Evolutionary conservation across 2,329 filamentous ascomycete species (phyloP), one percentile per base, ranked within the genome.

Genomic region (Capronia epimyces): DNA sequence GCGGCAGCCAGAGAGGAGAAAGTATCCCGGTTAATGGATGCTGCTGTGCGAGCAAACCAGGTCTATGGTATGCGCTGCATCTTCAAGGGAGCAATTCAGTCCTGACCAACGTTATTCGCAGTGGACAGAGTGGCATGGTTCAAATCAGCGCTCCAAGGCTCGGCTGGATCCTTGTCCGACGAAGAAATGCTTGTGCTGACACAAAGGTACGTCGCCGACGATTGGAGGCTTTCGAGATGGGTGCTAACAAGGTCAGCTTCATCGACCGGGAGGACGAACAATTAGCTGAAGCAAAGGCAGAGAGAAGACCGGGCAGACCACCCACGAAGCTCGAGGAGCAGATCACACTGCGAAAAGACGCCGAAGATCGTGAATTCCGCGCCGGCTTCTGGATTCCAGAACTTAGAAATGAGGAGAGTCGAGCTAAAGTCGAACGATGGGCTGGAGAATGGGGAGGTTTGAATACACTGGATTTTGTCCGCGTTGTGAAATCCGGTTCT

Each of bases 351-450:
- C 84, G 82, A 58, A 83, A 87, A 48, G 76, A 79, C 12, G 72
- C 72, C 1, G 85, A 96, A 57, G 76, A 84, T 64, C 85, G 85
- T 60, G 93, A 98, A 72, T 87, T 87, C 59, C 79, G 84, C 57
- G 82, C 82, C 46, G 93, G 93, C 0, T 94, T 95, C 64, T 86
- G 67, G 69, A 68, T 94, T 34, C 90, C 91, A 0, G 87, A 96
- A 65, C 72, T 96, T 47, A 79, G 81, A 49, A 77, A 82, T 36
- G 74, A 77, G 34, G 78, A 83, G 42, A 89, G 83, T 59, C 70
- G 87, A 45, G 69, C 76, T 50, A 76, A 79, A 58, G 69, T 97
- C 34, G 77, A 81, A 56, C 75, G 76, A 18, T 97, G 89, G 88
- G 86, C 89, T 58, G 86, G 87, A 3, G 80, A 86, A 21, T 97